Evolutionary conservation across 2,329 filamentous ascomycete species (phyloP).

Genomic region (Trichoderma gracile): DNA sequence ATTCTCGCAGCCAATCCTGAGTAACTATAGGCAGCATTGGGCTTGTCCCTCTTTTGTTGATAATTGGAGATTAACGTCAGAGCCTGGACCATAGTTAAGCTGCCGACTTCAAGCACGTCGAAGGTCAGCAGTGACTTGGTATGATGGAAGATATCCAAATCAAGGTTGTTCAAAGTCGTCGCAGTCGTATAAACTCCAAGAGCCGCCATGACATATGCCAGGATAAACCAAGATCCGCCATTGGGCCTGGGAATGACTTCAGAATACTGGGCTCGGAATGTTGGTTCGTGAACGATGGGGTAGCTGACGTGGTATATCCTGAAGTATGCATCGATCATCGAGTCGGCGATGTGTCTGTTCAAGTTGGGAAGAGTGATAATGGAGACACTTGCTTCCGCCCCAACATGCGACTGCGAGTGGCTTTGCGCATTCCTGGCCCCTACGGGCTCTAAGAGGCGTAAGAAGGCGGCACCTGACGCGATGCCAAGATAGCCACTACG

Average conservation of each 20-base stretch:
- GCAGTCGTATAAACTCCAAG: conserved; percentile 41
- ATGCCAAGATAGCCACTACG: conserved; percentile 49
- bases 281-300: conserved; percentile 49
- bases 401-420: conserved; percentile 21
- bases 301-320: conserved; percentile 47
- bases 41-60: conserved; percentile 52
- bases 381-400: conserved; percentile 27
- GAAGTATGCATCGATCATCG: conserved; percentile 47
- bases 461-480: conserved; percentile 47
- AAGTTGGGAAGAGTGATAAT: conserved; percentile 35
- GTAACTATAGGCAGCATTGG: conserved; percentile 55
- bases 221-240: conserved; percentile 36
- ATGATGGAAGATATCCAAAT: conserved; percentile 35
- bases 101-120: conserved; percentile 48
- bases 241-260: conserved; percentile 39
- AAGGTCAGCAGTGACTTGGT: conserved; percentile 42
- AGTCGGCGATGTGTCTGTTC: conserved; percentile 37
- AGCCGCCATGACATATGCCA: conserved; percentile 41
- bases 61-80: conserved; percentile 50
- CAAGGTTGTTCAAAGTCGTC: conserved; percentile 30
- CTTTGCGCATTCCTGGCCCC: conserved; percentile 31
- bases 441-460: conserved; percentile 41
- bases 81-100: conserved; percentile 47
- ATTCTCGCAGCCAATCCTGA: conserved; percentile 52
- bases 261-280: conserved; percentile 43